Conservation (phyloP, 495 filamentous ascomycete species). For the Aspergillus saccharolyticus region DNA sequence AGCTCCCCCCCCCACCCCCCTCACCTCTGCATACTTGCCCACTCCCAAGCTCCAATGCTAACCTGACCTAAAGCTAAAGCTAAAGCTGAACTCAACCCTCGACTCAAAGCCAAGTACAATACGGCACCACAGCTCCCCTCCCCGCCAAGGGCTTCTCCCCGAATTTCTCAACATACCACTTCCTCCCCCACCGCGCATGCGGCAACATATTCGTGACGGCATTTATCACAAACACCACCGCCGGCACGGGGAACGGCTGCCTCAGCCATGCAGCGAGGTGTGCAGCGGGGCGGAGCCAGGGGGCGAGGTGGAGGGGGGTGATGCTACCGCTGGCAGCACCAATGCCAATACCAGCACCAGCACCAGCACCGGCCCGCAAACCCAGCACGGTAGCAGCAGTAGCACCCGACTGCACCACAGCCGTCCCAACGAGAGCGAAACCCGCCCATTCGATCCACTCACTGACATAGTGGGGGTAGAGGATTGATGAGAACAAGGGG, state of each 20-base stretch:
- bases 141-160: constrained; percentile 68
- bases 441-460: constrained; percentile 97
- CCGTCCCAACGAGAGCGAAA: constrained; percentile 63
- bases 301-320: constrained; percentile 29
- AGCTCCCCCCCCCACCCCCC: no score
- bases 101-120: constrained; percentile 48
- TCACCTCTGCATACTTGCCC: neutral
- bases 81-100: no score
- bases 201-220: constrained; percentile 88
- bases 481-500: constrained; percentile 73
- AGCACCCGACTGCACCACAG: no score
- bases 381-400: no score
- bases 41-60: neutral
- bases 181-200: constrained; percentile 71
- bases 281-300: constrained; percentile 54
- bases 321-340: no score
- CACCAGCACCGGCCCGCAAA: no score
- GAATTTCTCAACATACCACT: constrained; percentile 88
- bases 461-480: constrained; percentile 88
- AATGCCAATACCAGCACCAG: no score
- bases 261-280: constrained; percentile 28
- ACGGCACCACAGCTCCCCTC: constrained; percentile 79
- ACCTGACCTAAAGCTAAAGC: neutral
- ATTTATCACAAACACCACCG: constrained; percentile 75
- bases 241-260: constrained; percentile 52